Conservation (phyloP, 2,329 filamentous ascomycete genomes). For the Epichloe sibirici region DNA sequence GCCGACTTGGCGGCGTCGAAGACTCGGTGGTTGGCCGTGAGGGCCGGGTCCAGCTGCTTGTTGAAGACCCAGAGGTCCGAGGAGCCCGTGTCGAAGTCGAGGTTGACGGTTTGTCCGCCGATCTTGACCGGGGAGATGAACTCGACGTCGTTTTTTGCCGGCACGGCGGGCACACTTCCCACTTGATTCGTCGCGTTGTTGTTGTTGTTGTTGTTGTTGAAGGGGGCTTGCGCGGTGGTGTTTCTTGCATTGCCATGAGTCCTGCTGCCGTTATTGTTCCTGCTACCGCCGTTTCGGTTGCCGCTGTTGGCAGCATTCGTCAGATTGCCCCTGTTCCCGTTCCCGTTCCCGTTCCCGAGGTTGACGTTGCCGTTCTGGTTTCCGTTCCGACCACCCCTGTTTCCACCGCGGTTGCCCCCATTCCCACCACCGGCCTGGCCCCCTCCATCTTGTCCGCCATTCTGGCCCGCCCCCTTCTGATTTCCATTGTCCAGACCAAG, state of each 20-base stretch:
- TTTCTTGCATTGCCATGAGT: background rate
- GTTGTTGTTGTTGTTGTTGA: background rate
- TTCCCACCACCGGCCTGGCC: background rate
- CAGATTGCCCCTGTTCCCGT: background rate
- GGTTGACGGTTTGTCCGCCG: constrained; percentile 10
- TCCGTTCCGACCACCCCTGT: background rate
- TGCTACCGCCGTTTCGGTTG: background rate
- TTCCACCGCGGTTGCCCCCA: background rate
- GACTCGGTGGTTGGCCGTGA: constrained; percentile 26
- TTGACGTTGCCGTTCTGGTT: constrained; percentile 29
- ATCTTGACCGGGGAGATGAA: constrained; percentile 11
- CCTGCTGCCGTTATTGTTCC: background rate
- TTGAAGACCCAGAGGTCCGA: constrained; percentile 25
- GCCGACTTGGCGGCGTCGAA: constrained; percentile 27
- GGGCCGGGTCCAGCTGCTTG: constrained; percentile 24
- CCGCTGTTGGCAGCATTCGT: background rate
- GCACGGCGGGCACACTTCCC: background rate
- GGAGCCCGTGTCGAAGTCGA: constrained; percentile 15
- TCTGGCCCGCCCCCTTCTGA: background rate
- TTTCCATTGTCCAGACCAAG: background rate
- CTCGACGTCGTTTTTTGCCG: constrained; percentile 7
- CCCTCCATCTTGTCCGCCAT: too few species aligned
- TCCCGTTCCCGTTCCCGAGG: constrained; percentile 9
- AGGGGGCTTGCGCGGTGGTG: too few species aligned
- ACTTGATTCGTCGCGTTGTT: background rate